Conservation (phyloP, 129 eudicot genomes). For the Flaveria sonorensis region DNA sequence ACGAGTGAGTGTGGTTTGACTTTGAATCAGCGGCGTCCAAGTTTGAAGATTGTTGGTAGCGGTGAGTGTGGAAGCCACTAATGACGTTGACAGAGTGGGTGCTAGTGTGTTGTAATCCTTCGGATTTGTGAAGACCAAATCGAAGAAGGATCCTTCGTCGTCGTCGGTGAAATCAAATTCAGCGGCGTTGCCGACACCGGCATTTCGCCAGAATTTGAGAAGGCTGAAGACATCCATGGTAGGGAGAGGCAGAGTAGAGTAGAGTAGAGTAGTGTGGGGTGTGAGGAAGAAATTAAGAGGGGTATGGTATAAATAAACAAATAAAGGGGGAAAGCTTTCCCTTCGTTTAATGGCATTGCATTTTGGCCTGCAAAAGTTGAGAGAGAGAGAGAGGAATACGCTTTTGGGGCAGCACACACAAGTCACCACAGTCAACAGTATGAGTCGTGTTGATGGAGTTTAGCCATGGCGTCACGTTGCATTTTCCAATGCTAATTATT, state of each 20-base stretch:
- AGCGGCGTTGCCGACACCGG: conserved; percentile 33
- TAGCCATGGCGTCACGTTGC: conserved; percentile 42
- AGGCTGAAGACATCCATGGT: conserved; percentile 56
- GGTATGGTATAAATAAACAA: conserved; percentile 27
- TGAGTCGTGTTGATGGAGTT: conserved; percentile 38
- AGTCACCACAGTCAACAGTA: conserved; percentile 20
- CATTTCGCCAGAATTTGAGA: conserved; percentile 69
- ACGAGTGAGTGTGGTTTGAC: conserved; percentile 28
- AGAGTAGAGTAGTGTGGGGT: not conserved
- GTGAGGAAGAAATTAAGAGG: not conserved
- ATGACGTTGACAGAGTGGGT: conserved; percentile 26
- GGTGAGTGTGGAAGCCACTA: conserved; percentile 22
- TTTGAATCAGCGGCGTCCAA: not conserved
- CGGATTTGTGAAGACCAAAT: conserved; percentile 52
- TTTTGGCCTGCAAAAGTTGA: conserved; percentile 30
- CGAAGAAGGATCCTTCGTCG: conserved; percentile 74
- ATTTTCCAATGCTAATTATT: conserved; percentile 33
- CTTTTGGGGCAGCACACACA: conserved; percentile 33
- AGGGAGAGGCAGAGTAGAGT: conserved; percentile 35
- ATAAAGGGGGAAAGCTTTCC: conserved; percentile 30
- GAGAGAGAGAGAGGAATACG: conserved; percentile 34
- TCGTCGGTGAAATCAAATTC: conserved; percentile 47
- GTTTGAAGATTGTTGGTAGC: conserved; percentile 15
- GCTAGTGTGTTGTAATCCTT: not conserved
- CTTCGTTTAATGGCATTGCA: conserved; percentile 28